Evolutionary conservation across 2,329 filamentous ascomycete species (phyloP), one percentile per base, ranked within the genome.

Genomic region (Cladophialophora chaetospira): DNA sequence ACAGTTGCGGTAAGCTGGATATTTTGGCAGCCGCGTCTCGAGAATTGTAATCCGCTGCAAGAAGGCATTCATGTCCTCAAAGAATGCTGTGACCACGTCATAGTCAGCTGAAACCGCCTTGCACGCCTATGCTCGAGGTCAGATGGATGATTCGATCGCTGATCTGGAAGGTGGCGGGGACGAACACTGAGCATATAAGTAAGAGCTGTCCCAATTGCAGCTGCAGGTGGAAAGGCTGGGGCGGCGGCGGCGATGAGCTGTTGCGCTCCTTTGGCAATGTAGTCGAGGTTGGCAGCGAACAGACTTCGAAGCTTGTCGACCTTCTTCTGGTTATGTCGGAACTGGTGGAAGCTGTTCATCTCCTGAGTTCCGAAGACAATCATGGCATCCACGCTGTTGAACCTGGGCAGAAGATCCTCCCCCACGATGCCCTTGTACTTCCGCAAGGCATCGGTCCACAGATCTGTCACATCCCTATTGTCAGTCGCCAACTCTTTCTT

Each of bases 31-130:
- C n/a, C 53, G 23, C 26, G 35, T 28, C 28, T 51, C 57, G 2
- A 60, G 45, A 28, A 60, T 60, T 11, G 45, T 56, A 15, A 56
- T 44, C 10, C 57, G 45, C 17, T 53, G 36, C 6, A 60, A 46
- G 33, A 60, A 60, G 10, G 38, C 23, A 48, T 60, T 55, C 53
- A 60, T 60, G 28, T 60, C 57, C 33, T 60, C 53, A 21, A 60
- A 60, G 53, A 60, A 56, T 13, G 35, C 47, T 5, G 53, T 51
- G 19, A 60, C 53, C 19, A 56, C 47, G 45, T 56, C 47, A 25
- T 56, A 60, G 19, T 60, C 57, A 4, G 57, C 57, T 15, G 47
- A 56, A n/a, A 52, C 46, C 26, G 28, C 19, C 38, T 33, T 51
- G 35, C 52, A 60, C 26, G 45, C 57, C 43, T 55, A 35, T 46